Conservation (phyloP, 2,329 filamentous ascomycete species). For the Paracoccidioides lutzii region DNA sequence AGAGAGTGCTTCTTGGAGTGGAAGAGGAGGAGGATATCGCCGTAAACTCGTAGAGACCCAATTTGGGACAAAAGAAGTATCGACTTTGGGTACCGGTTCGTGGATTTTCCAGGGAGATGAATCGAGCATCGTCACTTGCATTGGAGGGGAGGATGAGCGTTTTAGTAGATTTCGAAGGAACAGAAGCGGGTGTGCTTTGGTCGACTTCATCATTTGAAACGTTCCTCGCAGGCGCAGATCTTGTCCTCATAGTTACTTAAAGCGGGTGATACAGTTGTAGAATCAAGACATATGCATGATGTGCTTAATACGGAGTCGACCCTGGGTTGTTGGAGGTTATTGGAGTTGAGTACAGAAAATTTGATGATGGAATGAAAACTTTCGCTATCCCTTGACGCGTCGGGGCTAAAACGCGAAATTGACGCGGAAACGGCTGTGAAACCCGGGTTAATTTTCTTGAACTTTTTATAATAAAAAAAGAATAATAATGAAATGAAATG, state of each 20-base stretch:
- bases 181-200: conserved; percentile 13
- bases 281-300: background rate
- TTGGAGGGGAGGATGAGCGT: conserved; percentile 46
- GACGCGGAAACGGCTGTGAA: background rate
- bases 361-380: background rate
- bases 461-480: too few relatives aligned
- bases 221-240: conserved; percentile 17
- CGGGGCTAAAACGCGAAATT: background rate
- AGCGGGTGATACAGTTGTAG: background rate
- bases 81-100: conserved; percentile 35
- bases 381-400: background rate
- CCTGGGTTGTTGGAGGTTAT: too few relatives aligned
- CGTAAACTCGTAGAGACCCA: conserved; percentile 50
- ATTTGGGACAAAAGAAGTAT: conserved; percentile 47
- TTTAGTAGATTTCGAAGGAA: conserved; percentile 25
- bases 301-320: too few relatives aligned
- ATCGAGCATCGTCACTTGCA: conserved; percentile 39
- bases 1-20: conserved; percentile 43
- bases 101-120: conserved; percentile 45
- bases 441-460: too few relatives aligned
- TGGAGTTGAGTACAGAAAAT: background rate
- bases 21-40: conserved; percentile 40
- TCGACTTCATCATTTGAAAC: conserved; percentile 7
- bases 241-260: conserved; percentile 17
- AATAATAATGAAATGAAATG: too few relatives aligned